Percentiles rank a stretch among this genome's conserved stretches.
Evolutionary conservation across 2,329 filamentous ascomycete genomes (phyloP).

Genomic region (Lecanicillium sp.): DNA sequence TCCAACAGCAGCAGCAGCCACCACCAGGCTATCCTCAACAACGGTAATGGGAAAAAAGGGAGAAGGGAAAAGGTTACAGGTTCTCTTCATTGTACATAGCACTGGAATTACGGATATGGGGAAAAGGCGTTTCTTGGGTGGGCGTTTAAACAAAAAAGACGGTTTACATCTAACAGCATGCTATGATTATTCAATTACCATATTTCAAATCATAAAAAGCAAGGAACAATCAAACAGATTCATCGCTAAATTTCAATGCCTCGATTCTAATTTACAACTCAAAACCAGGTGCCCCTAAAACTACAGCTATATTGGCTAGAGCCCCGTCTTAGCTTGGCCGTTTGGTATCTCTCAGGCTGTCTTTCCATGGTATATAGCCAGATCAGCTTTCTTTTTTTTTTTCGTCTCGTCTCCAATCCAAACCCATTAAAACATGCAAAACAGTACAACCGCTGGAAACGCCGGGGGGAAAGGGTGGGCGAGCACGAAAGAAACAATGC

Average conservation of each 20-base stretch:
- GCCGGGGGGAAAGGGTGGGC: neutral
- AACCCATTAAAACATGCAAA: slow-evolving; percentile 2
- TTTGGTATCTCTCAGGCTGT: no score
- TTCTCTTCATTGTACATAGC: neutral
- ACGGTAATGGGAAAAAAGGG: slow-evolving; percentile 20
- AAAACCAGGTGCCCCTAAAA: no score
- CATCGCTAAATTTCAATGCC: no score
- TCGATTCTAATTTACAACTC: no score
- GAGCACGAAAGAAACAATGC: slow-evolving; percentile 2
- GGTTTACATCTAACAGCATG: no score
- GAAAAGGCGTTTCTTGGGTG: neutral
- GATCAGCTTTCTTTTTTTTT: neutral
- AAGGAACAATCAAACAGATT: no score
- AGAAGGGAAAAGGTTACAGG: neutral
- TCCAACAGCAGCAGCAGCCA: slow-evolving; percentile 24
- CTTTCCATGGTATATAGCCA: slow-evolving; percentile 8
- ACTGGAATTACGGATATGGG: neutral
- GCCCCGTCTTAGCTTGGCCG: neutral
- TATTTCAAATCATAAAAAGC: no score
- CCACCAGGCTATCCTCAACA: slow-evolving; percentile 34
- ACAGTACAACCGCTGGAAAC: slow-evolving; percentile 2
- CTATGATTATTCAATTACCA: no score
- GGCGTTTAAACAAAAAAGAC: neutral
- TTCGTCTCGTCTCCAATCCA: neutral
- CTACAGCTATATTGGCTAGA: no score